Conservation (phyloP, 164 flowering plant genomes). For the Taxillus chinensis region DNA sequence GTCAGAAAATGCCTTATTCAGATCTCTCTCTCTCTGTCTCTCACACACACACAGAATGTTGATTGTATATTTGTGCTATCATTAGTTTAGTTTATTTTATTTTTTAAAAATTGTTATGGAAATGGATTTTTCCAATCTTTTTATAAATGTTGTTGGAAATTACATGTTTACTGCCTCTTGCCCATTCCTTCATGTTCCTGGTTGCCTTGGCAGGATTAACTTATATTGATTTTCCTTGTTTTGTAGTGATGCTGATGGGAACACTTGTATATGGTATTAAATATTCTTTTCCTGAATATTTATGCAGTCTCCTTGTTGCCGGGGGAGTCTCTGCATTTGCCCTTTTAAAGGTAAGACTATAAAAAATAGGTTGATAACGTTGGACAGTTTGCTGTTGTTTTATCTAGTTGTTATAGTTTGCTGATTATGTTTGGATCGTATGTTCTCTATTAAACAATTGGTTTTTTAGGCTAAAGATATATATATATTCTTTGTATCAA, state of each 20-base stretch:
- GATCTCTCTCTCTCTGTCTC: too few species aligned
- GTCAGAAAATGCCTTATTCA: conserved; percentile 23
- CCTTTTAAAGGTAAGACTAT: conserved; percentile 58
- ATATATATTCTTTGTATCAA: background rate
- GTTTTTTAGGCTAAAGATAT: background rate
- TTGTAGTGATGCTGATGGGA: conserved; percentile 97
- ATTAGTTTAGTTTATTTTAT: too few species aligned
- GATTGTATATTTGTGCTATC: too few species aligned
- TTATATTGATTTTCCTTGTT: background rate
- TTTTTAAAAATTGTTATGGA: too few species aligned
- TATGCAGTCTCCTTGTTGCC: conserved; percentile 93
- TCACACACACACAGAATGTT: too few species aligned
- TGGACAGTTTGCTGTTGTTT: background rate
- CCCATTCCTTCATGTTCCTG: too few species aligned
- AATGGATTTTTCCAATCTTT: too few species aligned
- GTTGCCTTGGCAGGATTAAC: conserved; percentile 5
- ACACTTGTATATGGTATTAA: conserved; percentile 78
- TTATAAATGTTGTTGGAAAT: too few species aligned
- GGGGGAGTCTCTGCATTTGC: conserved; percentile 97
- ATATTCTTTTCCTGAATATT: conserved; percentile 75
- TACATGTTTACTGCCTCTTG: too few species aligned
- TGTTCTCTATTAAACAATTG: background rate
- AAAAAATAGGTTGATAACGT: background rate
- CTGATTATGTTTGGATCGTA: background rate
- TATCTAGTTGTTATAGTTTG: background rate